Base-by-base conservation (phyloP, 1,139 yeast species). In the Hansenula lynferdii region DNA sequence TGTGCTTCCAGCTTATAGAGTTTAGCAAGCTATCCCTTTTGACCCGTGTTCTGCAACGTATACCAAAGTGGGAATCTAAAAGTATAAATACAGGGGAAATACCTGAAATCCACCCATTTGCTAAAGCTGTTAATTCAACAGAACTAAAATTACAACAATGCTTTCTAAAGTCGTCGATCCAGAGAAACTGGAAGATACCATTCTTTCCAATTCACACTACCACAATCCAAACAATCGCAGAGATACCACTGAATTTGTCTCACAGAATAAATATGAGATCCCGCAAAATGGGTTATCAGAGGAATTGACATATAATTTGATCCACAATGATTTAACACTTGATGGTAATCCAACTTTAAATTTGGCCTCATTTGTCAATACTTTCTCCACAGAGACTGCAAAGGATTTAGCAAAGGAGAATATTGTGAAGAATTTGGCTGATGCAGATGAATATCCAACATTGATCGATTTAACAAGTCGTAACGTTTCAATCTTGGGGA, bases 401-500 rank as follows among this genome's bases (percentile, higher is more conserved):
- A 51, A 58, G 32, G 69, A 69, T 49, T 69, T 89, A 49, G 72
- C 81, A 41, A 41, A 59, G 23, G 90, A 85, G 56, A 87, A 89
- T 60, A 54, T 86, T 44, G 82, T 86, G 50, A 89, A 89, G 70
- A 89, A 89, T 62, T 67, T 89, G 57, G 96, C 96, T 10, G 97
- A 89, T 62, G 83, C 84, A 52, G 96, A 89, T 59, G 97, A 89
- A 66, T 89, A 89, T 60, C 97, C 97, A 9, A 83, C 90, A 33
- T 62, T 89, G 61, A 70, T 86, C 56, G 92, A 83, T 44, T 60
- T 85, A 49, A 95, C 90, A 49, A 73, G 80, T 45, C 75, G 96
- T 50, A 87, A 96, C 63, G 75, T 89, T 42, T 74, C 89, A 26
- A 89, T 89, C 54, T 60, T 89, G 45, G 78, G 89, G 19, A 75